Percentiles rank a stretch among this genome's conserved stretches.
Evolutionary conservation across 805 yeast genomes (phyloP).

Genomic region (Candida silvatica): DNA sequence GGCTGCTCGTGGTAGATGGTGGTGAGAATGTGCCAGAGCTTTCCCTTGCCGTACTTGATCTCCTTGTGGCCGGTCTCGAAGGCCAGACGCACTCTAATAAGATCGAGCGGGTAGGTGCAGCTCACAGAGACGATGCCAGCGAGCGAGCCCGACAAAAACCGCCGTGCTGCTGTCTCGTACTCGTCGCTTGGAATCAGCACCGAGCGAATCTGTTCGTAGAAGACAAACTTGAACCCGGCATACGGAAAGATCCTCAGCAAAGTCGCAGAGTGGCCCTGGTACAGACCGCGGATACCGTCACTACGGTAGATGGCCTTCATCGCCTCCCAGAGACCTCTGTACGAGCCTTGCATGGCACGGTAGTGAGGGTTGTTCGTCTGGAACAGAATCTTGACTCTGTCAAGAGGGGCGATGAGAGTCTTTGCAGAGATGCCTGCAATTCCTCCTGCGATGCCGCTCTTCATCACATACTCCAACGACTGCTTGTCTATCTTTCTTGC

Average conservation of each 20-base stretch:
- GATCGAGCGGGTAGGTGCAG: constrained; percentile 85
- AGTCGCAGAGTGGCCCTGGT: constrained; percentile 95
- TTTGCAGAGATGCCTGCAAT: constrained; percentile 95
- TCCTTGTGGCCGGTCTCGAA: constrained; percentile 54
- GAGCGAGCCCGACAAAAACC: constrained; percentile 82
- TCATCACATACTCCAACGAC: constrained; percentile 66
- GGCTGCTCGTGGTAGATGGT: constrained; percentile 27
- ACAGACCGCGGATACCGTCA: constrained; percentile 77
- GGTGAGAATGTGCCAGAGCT: constrained; percentile 20
- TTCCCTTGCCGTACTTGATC: constrained; percentile 21
- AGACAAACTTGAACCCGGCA: constrained; percentile 94
- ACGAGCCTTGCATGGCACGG: constrained; percentile 68
- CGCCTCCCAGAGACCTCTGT: constrained; percentile 69
- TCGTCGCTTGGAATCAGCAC: constrained; percentile 65
- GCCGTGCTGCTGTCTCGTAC: constrained; percentile 72
- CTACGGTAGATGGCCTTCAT: constrained; percentile 51
- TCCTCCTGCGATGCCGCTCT: constrained; percentile 93
- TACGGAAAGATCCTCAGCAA: constrained; percentile 87
- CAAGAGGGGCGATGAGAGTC: constrained; percentile 90
- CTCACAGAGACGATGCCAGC: constrained; percentile 85
- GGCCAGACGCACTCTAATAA: constrained; percentile 86
- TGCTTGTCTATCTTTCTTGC: constrained; percentile 45
- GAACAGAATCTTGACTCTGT: constrained; percentile 87
- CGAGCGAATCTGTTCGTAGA: constrained; percentile 86
- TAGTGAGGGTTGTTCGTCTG: constrained; percentile 94